A percentile compares a stretch with the other conserved stretches of the same genome.
Conservation (phyloP, 345 rosid genomes). For the Linum usitatissimum region DNA sequence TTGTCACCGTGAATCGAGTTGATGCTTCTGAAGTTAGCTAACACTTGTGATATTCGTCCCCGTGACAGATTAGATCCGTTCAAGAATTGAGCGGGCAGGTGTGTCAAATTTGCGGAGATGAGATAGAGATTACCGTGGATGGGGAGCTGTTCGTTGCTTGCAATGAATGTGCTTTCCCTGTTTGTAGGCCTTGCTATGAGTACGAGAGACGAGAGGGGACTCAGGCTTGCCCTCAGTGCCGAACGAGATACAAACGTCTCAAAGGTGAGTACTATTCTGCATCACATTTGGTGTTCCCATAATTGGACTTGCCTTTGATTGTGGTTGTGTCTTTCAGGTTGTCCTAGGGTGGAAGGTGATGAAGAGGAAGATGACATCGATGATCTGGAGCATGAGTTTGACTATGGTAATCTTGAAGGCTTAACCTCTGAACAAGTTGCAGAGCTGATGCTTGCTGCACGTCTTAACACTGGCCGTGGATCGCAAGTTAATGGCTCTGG, state of each 20-base stretch:
- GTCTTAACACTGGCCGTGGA: background rate
- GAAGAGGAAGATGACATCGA: constrained; percentile 6
- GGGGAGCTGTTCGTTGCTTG: constrained; percentile 3
- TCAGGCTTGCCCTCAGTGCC: constrained; percentile 8
- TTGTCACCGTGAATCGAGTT: background rate
- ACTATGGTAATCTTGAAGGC: constrained; percentile 1
- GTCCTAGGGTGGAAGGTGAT: constrained; percentile 1
- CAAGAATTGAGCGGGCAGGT: constrained; percentile 2
- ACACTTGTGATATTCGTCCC: background rate
- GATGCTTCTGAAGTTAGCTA: background rate
- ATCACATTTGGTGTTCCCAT: too few relatives aligned
- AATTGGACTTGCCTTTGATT: background rate
- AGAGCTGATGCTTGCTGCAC: constrained; percentile 1
- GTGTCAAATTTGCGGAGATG: constrained; percentile 2
- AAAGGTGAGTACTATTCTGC: background rate
- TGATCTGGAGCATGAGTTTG: constrained; percentile 4
- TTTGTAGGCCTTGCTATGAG: constrained; percentile 4
- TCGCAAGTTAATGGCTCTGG: background rate
- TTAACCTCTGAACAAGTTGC: constrained; percentile 1
- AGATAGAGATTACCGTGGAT: constrained; percentile 3
- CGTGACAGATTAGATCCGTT: background rate
- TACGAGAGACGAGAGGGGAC: constrained; percentile 5
- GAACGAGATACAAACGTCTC: constrained; percentile 3
- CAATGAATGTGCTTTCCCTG: constrained; percentile 8
- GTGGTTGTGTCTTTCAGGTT: constrained; percentile 1